Evolutionary conservation across 805 yeast genomes (phyloP), one percentile per base, ranked within the genome.

Genomic region (Candida tallmaniae): DNA sequence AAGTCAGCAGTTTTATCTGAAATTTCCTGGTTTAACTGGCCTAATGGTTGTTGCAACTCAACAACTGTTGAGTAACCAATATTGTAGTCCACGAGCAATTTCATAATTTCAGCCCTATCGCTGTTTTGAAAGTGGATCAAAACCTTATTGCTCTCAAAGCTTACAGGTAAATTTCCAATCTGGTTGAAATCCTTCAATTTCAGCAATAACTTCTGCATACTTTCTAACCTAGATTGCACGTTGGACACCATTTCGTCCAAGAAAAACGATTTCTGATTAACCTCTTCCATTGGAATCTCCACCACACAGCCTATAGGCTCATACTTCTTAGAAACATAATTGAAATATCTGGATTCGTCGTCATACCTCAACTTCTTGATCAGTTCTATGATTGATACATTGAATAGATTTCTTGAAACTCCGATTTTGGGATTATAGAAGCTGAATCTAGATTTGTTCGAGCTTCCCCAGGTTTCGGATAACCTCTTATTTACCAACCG

Each of bases 251-350:
- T 33, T 4, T 31, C 19, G 4, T 13, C 11, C 15, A 34, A 24
- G 16, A 18, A 25, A 7, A 11, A 7, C 13, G 12, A 5, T 7
- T 15, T 13, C 12, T 15, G n/a, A 6, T 19, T 18, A 7, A 13
- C 3, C 3, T 15, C 6, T 7, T 17, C 20, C 23, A n/a, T 14
- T 19, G 37, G 37, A 13, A 34, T 21, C 15, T 36, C 35, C 4
- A 42, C 29, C 3, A n/a, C 9, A 25, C 41, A 34, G 16, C 46
- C 46, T 19, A 22, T 29, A 9, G 28, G 26, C 20, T 42, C 43
- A 34, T 20, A 39, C 18, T 25, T 18, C 7, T 26, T 22, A n/a
- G 43, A 31, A 3, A 39, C 8, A 6, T 23, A 20, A 27, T 41
- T 41, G 25, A 25, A 41, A 30, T 25, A 35, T 15, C 27, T 32